Evolutionary conservation across 352 stramenopile species (phyloP), one percentile per base, ranked within the genome.

Genomic region (Globisporangium nagaii): DNA sequence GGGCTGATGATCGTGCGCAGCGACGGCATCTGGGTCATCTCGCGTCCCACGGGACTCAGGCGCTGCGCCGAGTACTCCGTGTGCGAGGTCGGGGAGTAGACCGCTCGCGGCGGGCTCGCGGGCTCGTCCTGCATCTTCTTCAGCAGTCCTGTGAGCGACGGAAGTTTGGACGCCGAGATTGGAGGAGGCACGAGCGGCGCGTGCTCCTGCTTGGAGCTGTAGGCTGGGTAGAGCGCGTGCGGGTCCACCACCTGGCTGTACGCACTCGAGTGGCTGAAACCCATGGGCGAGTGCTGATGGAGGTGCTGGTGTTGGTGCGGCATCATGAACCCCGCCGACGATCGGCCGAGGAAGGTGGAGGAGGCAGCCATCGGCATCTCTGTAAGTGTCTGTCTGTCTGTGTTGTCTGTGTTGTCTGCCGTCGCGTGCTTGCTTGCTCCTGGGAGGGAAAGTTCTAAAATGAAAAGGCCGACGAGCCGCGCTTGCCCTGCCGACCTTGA

Each of bases 131-230:
- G 78, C 63, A 88, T 83, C 51, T 82, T 73, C 65, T 80, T 86
- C 20, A 88, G 73, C 35, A 88, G 57, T 0, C 78, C 75, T 34
- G 78, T 67, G 48, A 88, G 78, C 47, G 78, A 85, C 46, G 78
- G 78, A 39, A 88, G 60, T 63, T 79, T 88, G 24, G 69, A 41
- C 2, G 52, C 30, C 52, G 56, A 66, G 53, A 53, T 68, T 45
- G 56, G 70, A 48, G 34, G 53, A 53, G 48, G 66, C 58, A 53
- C 62, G 17, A 53, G 31, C 17, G 51, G 41, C 7, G 19, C 32
- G 9, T 53, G 40, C 20, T 60, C 40, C 15, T 49, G 56, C 20
- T 62, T 54, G 19, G 35, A 20, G 52, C 34, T 52, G 42, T 46
- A 60, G 20, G 44, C 15, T 22, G 43, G 30, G 24, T 54, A 49